Percentiles rank a stretch among this genome's conserved stretches.
Evolutionary conservation across 2,329 filamentous ascomycete species (phyloP).

Genomic region (Rutstroemia sp.): DNA sequence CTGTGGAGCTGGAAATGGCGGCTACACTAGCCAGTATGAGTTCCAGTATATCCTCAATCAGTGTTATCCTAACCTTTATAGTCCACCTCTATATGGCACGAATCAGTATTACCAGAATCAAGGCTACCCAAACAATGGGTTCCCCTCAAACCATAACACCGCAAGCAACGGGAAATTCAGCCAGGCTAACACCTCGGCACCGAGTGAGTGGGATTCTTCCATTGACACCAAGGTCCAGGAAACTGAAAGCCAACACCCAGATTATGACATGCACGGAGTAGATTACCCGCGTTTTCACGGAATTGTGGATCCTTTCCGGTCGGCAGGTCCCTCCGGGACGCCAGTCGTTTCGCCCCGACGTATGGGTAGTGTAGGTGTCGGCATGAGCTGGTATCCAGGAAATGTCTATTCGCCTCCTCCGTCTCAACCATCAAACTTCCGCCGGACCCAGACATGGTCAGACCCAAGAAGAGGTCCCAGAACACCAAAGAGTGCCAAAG

Average conservation of each 20-base stretch:
- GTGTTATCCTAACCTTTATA: too few species aligned
- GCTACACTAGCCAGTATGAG: too few species aligned
- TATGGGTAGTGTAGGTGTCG: slow-evolving; percentile 14
- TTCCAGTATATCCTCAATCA: too few species aligned
- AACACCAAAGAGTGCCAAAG: background rate
- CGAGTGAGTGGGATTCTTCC: too few species aligned
- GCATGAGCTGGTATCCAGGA: slow-evolving; percentile 19
- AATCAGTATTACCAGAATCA: too few species aligned
- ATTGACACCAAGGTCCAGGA: too few species aligned
- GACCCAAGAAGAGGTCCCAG: background rate
- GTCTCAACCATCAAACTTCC: background rate
- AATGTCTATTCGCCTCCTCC: background rate
- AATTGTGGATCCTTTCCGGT: background rate
- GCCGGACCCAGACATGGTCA: slow-evolving; percentile 1
- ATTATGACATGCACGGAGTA: background rate
- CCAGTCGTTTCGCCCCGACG: background rate
- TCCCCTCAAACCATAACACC: too few species aligned
- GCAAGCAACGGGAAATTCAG: too few species aligned
- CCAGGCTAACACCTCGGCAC: too few species aligned
- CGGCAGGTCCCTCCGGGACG: background rate
- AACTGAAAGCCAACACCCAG: background rate
- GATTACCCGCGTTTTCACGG: background rate
- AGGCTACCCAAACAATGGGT: too few species aligned
- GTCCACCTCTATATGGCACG: too few species aligned
- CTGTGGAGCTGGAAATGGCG: too few species aligned